These are phyloP conservation scores for Nicotiana obtusifolia DNA, from an alignment of 257 asterid species.

Conservation along the genomic window DNA sequence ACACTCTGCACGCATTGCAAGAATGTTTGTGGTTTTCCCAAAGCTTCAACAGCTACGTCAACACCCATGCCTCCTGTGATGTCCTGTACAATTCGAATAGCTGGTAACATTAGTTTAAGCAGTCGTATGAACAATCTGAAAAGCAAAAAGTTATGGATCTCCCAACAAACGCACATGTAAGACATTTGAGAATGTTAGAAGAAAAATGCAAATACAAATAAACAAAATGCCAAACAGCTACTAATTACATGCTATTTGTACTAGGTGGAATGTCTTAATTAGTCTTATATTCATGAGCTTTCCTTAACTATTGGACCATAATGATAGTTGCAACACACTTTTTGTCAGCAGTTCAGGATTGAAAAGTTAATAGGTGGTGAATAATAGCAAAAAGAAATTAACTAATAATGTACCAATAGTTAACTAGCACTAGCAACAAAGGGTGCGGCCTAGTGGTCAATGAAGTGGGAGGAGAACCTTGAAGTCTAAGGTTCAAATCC, in stretches of 20 bases:
- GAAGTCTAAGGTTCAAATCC: too few species aligned
- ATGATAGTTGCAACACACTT: neutral
- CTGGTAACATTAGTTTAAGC: neutral
- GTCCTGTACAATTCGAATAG: constrained; percentile 49
- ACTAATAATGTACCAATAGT: neutral
- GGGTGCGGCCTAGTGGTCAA: too few species aligned
- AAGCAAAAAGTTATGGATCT: neutral
- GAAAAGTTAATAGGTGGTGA: neutral
- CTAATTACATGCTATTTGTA: too few species aligned
- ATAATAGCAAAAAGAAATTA: neutral
- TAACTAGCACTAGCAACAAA: neutral
- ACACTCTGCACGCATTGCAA: constrained; percentile 84
- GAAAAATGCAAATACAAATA: neutral
- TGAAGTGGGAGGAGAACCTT: too few species aligned
- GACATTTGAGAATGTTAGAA: neutral
- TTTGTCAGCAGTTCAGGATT: neutral
- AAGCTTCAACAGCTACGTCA: constrained; percentile 94
- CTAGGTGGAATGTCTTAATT: too few species aligned
- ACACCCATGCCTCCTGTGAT: constrained; percentile 90
- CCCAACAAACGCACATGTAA: neutral
- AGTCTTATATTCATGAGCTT: neutral
- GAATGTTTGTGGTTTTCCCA: constrained; percentile 81
- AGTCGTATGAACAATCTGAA: neutral
- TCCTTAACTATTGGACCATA: neutral
- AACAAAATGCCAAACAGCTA: neutral